Evolutionary conservation across 2,329 filamentous ascomycete genomes (phyloP).

Genomic region (Xylariaceae sp.): DNA sequence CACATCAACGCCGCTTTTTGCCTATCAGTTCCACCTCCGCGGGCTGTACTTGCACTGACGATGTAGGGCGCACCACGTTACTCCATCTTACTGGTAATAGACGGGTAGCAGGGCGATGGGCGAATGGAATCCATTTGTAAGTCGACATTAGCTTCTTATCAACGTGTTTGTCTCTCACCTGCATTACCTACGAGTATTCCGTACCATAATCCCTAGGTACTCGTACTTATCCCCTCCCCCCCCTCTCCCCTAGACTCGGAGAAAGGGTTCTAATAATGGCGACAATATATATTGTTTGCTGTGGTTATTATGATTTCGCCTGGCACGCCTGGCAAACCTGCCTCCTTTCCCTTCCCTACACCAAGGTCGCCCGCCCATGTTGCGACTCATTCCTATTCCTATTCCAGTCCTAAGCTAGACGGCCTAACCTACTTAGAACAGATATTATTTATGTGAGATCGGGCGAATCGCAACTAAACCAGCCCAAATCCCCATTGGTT

Average conservation of each 20-base stretch:
- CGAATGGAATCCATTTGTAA: not conserved
- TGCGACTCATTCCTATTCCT: not conserved
- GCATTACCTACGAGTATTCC: not conserved
- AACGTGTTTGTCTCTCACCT: not conserved
- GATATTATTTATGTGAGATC: not conserved
- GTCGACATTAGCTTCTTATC: not conserved
- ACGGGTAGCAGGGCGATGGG: not conserved
- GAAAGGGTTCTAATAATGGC: not conserved
- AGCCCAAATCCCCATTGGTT: slow-evolving; percentile 1
- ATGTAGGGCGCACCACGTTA: slow-evolving; percentile 25
- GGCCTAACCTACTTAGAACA: not conserved
- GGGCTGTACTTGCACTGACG: slow-evolving; percentile 10
- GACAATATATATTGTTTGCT: not conserved
- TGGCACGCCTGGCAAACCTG: not conserved
- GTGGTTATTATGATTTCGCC: not conserved
- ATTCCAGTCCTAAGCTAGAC: not conserved
- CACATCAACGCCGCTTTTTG: not conserved
- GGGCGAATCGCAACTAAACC: not conserved
- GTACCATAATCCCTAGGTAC: too few species aligned
- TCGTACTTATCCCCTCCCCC: not conserved
- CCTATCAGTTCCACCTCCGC: slow-evolving; percentile 1
- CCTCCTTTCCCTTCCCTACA: not conserved
- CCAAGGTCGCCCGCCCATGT: not conserved
- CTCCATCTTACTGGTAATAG: slow-evolving; percentile 22
- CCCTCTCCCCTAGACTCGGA: not conserved